Conservation (phyloP, 2,329 filamentous ascomycete genomes). For the Aspergillus bombycis region DNA sequence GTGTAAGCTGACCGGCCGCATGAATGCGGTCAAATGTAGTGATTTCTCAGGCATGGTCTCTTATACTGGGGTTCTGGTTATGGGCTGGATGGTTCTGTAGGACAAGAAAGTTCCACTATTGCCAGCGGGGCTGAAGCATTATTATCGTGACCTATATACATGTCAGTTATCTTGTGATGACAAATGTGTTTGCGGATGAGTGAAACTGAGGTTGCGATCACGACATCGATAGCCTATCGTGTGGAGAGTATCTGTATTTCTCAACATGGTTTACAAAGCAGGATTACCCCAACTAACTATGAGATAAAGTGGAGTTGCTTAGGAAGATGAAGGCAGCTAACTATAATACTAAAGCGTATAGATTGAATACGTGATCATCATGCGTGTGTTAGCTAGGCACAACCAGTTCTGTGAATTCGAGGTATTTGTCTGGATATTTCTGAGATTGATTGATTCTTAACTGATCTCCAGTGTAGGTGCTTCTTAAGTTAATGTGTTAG, state of each 20-base stretch:
- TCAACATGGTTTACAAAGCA: not conserved
- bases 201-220: conserved; percentile 1
- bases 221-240: conserved; percentile 6
- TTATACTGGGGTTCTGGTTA: not conserved
- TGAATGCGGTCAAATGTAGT: conserved; percentile 61
- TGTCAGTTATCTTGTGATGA: not conserved
- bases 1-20: conserved; percentile 61
- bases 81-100: not conserved
- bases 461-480: not conserved
- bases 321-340: not conserved
- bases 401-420: not conserved
- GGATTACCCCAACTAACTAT: not conserved
- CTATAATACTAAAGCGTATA: not conserved
- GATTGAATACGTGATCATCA: not conserved
- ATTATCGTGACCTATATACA: not conserved
- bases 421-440: too few relatives aligned
- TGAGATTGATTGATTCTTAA: too few relatives aligned
- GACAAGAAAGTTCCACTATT: not conserved
- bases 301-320: not conserved
- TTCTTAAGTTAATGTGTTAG: not conserved
- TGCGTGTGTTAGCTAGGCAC: not conserved
- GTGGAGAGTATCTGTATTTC: not conserved
- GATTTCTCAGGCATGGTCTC: conserved; percentile 26
- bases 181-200: not conserved
- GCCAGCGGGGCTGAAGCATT: not conserved